Percentiles rank a stretch among this genome's conserved stretches.
phyloP scores from a whole-genome alignment of 1,139 yeast genomes.

The Nadsonia commutata region DNA sequence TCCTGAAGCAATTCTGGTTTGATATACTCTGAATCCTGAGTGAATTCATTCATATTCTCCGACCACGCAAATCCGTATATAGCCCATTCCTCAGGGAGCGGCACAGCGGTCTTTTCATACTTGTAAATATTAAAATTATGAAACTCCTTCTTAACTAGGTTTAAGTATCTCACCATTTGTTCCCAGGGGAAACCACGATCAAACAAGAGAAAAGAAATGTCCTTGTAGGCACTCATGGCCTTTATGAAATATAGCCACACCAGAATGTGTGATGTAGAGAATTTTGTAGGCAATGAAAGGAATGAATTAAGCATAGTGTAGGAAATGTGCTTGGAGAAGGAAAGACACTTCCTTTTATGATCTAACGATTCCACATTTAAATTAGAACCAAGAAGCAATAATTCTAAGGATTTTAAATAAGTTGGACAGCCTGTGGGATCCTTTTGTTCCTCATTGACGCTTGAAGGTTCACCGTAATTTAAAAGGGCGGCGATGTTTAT shows the following conservation, averaged over 20 bases:
- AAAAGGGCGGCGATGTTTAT: conserved; percentile 18
- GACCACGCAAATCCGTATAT: neutral
- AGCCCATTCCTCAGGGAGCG: neutral
- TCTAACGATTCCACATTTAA: conserved; percentile 1
- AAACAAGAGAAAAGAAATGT: neutral
- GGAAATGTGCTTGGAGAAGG: conserved; percentile 6
- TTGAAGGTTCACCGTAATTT: conserved; percentile 12
- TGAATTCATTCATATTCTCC: neutral
- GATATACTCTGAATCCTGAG: neutral
- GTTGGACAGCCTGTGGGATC: conserved; percentile 6
- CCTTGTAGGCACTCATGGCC: neutral
- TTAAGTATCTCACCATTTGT: neutral
- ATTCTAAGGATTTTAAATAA: conserved; percentile 3
- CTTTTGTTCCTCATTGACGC: neutral
- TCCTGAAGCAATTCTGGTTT: neutral
- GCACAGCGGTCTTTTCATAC: neutral
- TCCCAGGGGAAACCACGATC: neutral
- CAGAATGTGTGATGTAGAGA: conserved; percentile 5
- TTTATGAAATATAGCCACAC: conserved; percentile 8
- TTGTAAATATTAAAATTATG: neutral
- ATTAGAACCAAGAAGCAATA: conserved; percentile 1
- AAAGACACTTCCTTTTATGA: neutral
- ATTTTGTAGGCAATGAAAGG: conserved; percentile 5
- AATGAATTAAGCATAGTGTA: conserved; percentile 9
- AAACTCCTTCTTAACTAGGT: neutral